Evolutionary conservation across 164 flowering plant genomes (phyloP), one percentile per base, ranked within the genome.

Genomic region (Stephania cephalantha): DNA sequence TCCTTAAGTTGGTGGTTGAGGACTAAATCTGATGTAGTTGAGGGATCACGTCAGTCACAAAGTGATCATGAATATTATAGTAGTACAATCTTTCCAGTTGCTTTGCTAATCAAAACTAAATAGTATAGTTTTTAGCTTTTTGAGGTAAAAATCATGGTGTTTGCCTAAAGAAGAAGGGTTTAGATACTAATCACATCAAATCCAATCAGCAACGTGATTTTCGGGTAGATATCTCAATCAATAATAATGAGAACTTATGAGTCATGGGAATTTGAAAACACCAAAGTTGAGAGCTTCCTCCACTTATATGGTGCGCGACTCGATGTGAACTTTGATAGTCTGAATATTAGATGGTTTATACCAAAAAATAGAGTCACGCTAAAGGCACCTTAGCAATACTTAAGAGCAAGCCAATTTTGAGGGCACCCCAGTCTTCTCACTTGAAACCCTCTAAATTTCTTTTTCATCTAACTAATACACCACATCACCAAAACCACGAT

Each of bases 11-110:
- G 64, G 64, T 58, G n/a, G 64, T 58, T 58, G 64, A 58, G 20
- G 64, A 15, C 7, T 58, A 58, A 58, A 58, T 58, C 64, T 58
- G 64, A 58, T 58, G 64, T 15, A 6, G 64, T 18, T 58, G 64
- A 58, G 20, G 64, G 64, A 58, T 15, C 64, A 58, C 64, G 64
- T 58, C 64, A 58, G 64, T 58, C 64, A 58, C 64, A 50, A 58
- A 58, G 64, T 58, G n/a, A 35, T 35, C 20, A 58, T 13, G 1
- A n/a, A 58, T 58, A 58, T 58, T 6, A 48, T 8, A 8, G 53
- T 15, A 50, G 0, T 50, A 9, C 42, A 3, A 58, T 58, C 20
- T 58, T 58, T 58, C 64, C 64, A 58, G 64, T n/a, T 58, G 64
- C 64, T 18, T 58, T 13, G 64, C 64, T 15, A 15, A 15, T 58